Evolutionary conservation across 2,329 filamentous ascomycete genomes (phyloP), one percentile per base, ranked within the genome.

Genomic region (Aspergillus novoparasiticus): DNA sequence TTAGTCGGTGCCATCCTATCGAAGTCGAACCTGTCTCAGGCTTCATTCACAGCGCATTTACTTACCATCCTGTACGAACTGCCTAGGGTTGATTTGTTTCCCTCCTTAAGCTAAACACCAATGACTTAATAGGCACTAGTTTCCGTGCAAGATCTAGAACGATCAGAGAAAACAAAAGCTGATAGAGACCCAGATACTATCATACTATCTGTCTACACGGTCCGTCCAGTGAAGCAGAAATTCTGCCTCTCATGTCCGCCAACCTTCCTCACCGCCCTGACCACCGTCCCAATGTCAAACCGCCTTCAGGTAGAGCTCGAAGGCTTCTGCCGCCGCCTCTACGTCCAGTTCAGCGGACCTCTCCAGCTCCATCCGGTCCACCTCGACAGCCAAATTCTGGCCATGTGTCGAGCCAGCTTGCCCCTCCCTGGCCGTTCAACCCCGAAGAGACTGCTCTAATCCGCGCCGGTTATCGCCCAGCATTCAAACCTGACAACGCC

Each of bases 21-120:
- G 63, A 41, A 56, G 30, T 48, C n/a, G 23, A 26, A 10, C 46
- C 57, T 34, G 30, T 39, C 34, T 43, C 16, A 51, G 48, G 28
- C 28, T 19, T 19, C 16, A 11, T 51, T 51, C 48, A 57, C 30
- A 30, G 53, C 28, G 23, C 10, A 30, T 53, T 50, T 58, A 70
- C 73, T 72, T 50, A 76, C 75, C 75, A 76, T 76, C 56, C 73
- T 73, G 68, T 34, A 12, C 26, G 21, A 26, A 23, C 10, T 19
- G 11, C n/a, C 51, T 9, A 4, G 32, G 21, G 12, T 26, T 19
- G 6, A 41, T 11, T 28, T 34, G 28, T 26, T 6, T 23, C 14
- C 21, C 8, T 11, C 39, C 53, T 36, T 55, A 8, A 55, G 4
- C 34, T 21, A 4, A 55, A 55, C 9, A 21, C 16, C 51, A 54